phyloP scores from a whole-genome alignment of 768 basidiomycete species.

The Epithele typhae region DNA sequence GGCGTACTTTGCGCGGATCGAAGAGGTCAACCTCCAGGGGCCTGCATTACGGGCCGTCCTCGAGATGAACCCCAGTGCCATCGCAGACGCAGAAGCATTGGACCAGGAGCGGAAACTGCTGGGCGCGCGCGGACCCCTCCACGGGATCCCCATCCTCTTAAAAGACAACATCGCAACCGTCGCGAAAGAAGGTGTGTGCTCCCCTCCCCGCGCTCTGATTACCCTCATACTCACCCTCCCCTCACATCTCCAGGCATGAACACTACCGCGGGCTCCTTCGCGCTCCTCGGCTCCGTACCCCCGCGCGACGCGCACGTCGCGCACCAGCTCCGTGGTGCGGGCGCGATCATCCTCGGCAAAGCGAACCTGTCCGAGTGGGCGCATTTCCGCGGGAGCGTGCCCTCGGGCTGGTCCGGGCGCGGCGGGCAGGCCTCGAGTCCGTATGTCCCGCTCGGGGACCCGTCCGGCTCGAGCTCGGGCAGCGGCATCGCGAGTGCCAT shows the following conservation, averaged over 20 bases:
- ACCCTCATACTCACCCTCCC: too few species aligned
- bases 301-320: constrained; percentile 31
- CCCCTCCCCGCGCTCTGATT: not conserved
- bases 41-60: constrained; percentile 54
- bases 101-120: constrained; percentile 17
- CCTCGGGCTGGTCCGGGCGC: constrained; percentile 42
- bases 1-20: constrained; percentile 65
- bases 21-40: constrained; percentile 63
- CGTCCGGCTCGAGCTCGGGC: constrained; percentile 39
- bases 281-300: constrained; percentile 29
- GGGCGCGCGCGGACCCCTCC: constrained; percentile 23
- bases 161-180: constrained; percentile 35
- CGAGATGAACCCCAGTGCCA: constrained; percentile 51
- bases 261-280: constrained; percentile 33
- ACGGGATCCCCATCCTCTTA: constrained; percentile 33
- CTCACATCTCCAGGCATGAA: constrained; percentile 29
- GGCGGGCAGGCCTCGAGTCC: constrained; percentile 42
- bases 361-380: constrained; percentile 44
- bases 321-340: constrained; percentile 28
- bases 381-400: constrained; percentile 33
- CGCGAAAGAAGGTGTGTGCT: constrained; percentile 26
- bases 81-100: constrained; percentile 42
- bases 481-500: constrained; percentile 37
- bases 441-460: constrained; percentile 39
- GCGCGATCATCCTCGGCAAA: constrained; percentile 41